Evolutionary conservation across 768 basidiomycete genomes (phyloP), one percentile per base, ranked within the genome.

Genomic region (Tricholoma sp.): DNA sequence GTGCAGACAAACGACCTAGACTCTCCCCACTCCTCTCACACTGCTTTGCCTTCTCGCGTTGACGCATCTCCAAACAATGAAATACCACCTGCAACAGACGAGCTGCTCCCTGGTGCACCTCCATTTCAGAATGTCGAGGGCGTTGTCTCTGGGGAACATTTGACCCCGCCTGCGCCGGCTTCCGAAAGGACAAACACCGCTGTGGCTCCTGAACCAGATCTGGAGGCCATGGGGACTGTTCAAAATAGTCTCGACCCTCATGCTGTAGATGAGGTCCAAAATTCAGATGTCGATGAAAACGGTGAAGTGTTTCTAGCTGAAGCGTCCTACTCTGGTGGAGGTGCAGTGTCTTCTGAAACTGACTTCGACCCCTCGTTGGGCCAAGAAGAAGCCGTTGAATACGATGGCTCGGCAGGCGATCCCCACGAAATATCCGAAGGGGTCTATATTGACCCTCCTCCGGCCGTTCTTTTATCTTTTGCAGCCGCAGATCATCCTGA

Each of bases 371-470:
- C 17, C 9, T 12, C 15, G 50, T 37, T 24, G 44, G 17, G 29
- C n/a, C 13, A 49, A 49, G 51, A 42, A 31, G 15, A 45, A 12
- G 17, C 1, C 24, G 55, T 53, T 32, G 57, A 55, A 9, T 54
- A 53, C 44, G 57, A 29, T 24, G 57, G 37, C 50, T 58, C 44
- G 44, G 56, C 66, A 6, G 69, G 64, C 34, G 76, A 84, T 66
- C 80, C 79, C n/a, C 81, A 82, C 65, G 78, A 82, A 67, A 80
- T 83, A 53, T 83, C 80, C 24, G 82, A 83, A 63, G 88, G 81
- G 29, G 83, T 87, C 47, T 88, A 84, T 66, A 87, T 88, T 52
- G 88, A 89, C 57, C 84, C 86, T 29, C 88, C 88, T 28, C 88
- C 88, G 11, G 76, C 86, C 13, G 85, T 89, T 44, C 71, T 88